Conservation (phyloP, 441 rosid genomes). For the Populus tomentosa region DNA sequence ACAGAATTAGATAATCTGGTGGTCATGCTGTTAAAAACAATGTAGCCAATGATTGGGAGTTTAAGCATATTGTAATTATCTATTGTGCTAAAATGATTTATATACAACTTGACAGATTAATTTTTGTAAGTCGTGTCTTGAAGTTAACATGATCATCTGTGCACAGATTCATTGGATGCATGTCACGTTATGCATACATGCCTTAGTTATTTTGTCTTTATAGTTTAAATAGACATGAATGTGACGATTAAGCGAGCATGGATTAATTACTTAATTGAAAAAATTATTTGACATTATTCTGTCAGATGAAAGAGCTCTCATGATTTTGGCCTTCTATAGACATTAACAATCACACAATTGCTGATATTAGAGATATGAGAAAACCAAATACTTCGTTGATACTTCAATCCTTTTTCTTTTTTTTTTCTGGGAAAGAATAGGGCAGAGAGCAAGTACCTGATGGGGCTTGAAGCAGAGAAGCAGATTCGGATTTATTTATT, state of each 20-base stretch:
- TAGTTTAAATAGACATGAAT: no score
- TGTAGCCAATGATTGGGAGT: constrained; percentile 15
- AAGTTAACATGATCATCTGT: not conserved
- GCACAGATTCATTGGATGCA: not conserved
- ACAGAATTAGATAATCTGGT: not conserved
- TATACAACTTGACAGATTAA: not conserved
- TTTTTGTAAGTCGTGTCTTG: not conserved
- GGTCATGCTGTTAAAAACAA: not conserved
- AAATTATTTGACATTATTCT: not conserved
- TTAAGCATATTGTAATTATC: constrained; percentile 5
- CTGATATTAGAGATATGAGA: not conserved
- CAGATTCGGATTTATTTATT: constrained; percentile 28
- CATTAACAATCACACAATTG: not conserved
- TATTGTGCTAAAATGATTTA: not conserved
- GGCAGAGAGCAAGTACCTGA: constrained; percentile 28
- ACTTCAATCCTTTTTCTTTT: no score
- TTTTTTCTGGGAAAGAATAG: no score
- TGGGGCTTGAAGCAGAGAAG: constrained; percentile 43
- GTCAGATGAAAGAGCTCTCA: not conserved
- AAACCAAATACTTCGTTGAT: not conserved
- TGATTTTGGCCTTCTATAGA: not conserved
- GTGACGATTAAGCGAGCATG: not conserved
- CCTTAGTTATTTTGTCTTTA: not conserved
- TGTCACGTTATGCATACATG: not conserved
- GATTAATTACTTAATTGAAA: not conserved